Percentiles rank a stretch among this genome's conserved stretches.
Evolutionary conservation across 495 filamentous ascomycete species (phyloP).

Genomic region (Aspergillus bridgeri): DNA sequence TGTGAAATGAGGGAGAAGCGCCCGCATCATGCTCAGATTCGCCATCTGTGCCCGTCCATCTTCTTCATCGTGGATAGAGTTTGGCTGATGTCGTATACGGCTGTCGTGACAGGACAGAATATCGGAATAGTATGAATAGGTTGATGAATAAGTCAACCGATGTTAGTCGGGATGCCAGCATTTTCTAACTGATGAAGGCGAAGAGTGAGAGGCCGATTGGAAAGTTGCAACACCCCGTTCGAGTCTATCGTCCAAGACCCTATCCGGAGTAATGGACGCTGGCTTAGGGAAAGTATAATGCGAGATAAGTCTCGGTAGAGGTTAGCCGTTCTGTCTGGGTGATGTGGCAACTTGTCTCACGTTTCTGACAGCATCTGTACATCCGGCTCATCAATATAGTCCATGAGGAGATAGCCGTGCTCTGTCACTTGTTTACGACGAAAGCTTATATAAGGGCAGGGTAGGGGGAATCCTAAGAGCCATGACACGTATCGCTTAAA

Average conservation of each 20-base stretch:
- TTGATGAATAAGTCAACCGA: slow-evolving; percentile 25
- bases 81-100: slow-evolving; percentile 26
- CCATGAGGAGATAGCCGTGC: slow-evolving; percentile 29
- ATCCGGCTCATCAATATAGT: slow-evolving; percentile 22
- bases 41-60: slow-evolving; percentile 29
- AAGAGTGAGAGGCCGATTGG: slow-evolving; percentile 31
- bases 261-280: slow-evolving; percentile 28
- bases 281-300: slow-evolving; percentile 31
- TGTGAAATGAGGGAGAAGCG: slow-evolving; percentile 22
- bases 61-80: slow-evolving; percentile 20
- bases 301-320: slow-evolving; percentile 26
- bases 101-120: slow-evolving; percentile 29
- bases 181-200: slow-evolving; percentile 31
- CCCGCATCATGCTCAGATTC: slow-evolving; percentile 22
- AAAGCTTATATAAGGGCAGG: slow-evolving; percentile 21
- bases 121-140: slow-evolving; percentile 25
- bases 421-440: slow-evolving; percentile 12
- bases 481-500: slow-evolving; percentile 14
- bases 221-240: slow-evolving; percentile 24
- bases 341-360: slow-evolving; percentile 14
- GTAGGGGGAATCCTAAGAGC: slow-evolving; percentile 17
- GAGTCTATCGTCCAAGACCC: slow-evolving; percentile 32
- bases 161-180: slow-evolving; percentile 24
- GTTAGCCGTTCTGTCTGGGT: slow-evolving; percentile 17
- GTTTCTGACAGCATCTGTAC: slow-evolving; percentile 33